Conservation (phyloP, 306 rosid species). For the Castanea mollissima region DNA sequence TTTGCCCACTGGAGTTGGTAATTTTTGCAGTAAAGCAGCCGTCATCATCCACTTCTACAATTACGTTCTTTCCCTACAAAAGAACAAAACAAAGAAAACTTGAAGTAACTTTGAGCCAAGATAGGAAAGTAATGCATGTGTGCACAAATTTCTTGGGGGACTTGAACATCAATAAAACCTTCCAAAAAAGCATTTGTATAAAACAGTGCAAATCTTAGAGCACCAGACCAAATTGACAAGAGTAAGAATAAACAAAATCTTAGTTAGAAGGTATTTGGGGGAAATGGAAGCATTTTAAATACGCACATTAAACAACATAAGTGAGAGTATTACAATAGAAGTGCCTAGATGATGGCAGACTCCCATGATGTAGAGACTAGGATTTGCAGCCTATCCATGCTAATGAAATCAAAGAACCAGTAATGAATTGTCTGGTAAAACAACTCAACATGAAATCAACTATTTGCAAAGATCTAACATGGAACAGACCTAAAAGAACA, state of each 20-base stretch:
- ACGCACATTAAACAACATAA: not conserved
- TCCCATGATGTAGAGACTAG: too few species aligned
- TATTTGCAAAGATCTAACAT: too few species aligned
- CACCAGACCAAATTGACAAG: not conserved
- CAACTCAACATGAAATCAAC: too few species aligned
- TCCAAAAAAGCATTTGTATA: not conserved
- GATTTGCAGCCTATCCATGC: too few species aligned
- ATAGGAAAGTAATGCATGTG: not conserved
- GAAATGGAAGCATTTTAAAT: not conserved
- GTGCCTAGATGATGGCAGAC: too few species aligned
- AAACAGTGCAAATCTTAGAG: not conserved
- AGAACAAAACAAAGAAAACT: slow-evolving; percentile 15
- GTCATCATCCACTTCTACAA: slow-evolving; percentile 94
- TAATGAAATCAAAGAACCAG: too few species aligned
- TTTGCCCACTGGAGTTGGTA: slow-evolving; percentile 65
- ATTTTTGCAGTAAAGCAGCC: slow-evolving; percentile 80
- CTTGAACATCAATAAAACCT: not conserved
- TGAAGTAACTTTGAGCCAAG: not conserved
- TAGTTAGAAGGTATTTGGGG: not conserved
- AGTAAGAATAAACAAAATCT: not conserved
- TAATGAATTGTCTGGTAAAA: too few species aligned
- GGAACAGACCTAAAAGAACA: too few species aligned
- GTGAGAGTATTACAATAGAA: not conserved
- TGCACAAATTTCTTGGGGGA: not conserved
- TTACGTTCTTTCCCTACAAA: slow-evolving; percentile 68